phyloP scores from a whole-genome alignment of 2,329 filamentous ascomycete species.

The Diplocarpon rosae region DNA sequence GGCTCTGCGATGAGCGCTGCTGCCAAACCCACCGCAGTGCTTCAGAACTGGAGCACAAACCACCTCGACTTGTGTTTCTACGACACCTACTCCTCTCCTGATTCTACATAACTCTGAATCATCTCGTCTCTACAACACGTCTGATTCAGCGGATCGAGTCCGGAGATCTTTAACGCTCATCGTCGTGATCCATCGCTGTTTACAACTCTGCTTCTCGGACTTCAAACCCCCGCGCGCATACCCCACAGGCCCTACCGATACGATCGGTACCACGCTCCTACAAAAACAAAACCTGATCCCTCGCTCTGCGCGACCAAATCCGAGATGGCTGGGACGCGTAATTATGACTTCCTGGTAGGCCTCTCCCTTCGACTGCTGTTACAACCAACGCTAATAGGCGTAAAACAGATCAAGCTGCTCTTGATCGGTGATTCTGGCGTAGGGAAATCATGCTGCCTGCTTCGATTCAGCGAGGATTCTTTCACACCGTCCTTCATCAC shows the following conservation, averaged over 20 bases:
- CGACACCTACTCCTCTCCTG: neutral
- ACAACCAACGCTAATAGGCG: slow-evolving; percentile 10
- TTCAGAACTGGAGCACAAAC: neutral
- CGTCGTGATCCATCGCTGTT: slow-evolving; percentile 7
- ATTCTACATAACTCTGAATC: neutral
- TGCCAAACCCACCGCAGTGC: too few relatives aligned
- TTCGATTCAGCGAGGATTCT: slow-evolving; percentile 97
- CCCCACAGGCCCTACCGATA: slow-evolving; percentile 6
- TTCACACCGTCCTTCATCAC: slow-evolving; percentile 99
- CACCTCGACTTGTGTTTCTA: neutral
- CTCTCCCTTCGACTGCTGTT: slow-evolving; percentile 6
- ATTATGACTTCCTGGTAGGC: slow-evolving; percentile 94
- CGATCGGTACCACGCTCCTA: slow-evolving; percentile 3
- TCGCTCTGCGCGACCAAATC: slow-evolving; percentile 13
- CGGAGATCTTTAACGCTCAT: neutral
- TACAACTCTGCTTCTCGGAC: slow-evolving; percentile 3
- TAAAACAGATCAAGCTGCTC: slow-evolving; percentile 70
- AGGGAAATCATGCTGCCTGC: slow-evolving; percentile 96
- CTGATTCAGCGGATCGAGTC: neutral
- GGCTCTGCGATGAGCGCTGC: neutral
- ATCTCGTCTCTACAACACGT: neutral
- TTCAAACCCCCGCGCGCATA: slow-evolving; percentile 7
- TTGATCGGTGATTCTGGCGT: slow-evolving; percentile 99
- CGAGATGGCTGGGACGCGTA: slow-evolving; percentile 88
- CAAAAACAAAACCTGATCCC: neutral